These are phyloP conservation scores for Yarrowia sp. DNA, from an alignment of 805 yeast species.

Conservation along the genomic window DNA sequence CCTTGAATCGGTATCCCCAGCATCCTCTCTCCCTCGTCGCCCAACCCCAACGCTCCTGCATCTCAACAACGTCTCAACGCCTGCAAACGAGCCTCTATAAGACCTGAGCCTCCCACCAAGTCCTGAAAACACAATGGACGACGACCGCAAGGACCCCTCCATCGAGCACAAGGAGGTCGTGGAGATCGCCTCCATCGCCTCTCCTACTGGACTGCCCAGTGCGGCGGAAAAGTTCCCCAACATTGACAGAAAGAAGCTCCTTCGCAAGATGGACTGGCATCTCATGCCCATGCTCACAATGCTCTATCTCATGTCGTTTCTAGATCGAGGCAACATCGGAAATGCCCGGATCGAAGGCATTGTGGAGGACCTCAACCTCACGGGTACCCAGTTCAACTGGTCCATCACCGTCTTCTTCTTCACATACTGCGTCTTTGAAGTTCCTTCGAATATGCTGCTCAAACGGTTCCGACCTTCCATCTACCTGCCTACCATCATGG, in stretches of 20 bases:
- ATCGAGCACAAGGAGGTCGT: slow-evolving; percentile 12
- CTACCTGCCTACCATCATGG: slow-evolving; percentile 39
- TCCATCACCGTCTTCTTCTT: slow-evolving; percentile 45
- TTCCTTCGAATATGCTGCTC: slow-evolving; percentile 33
- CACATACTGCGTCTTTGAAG: slow-evolving; percentile 34
- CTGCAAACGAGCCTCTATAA: background rate
- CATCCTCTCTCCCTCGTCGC: background rate
- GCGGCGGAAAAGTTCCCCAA: slow-evolving; percentile 28
- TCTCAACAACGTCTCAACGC: background rate
- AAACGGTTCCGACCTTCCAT: slow-evolving; percentile 41
- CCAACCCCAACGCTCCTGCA: background rate
- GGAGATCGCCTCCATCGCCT: background rate
- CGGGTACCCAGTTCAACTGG: slow-evolving; percentile 38
- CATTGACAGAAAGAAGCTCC: slow-evolving; percentile 29
- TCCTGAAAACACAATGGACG: background rate
- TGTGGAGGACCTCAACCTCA: slow-evolving; percentile 42
- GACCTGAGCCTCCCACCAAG: no score
- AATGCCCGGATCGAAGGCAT: slow-evolving; percentile 54
- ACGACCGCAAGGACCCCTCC: background rate
- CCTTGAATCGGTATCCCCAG: background rate
- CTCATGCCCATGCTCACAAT: slow-evolving; percentile 49
- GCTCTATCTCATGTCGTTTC: slow-evolving; percentile 49
- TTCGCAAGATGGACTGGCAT: slow-evolving; percentile 45
- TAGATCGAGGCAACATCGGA: slow-evolving; percentile 55
- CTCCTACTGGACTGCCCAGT: background rate